Evolutionary conservation across 2,329 filamentous ascomycete genomes (phyloP), one percentile per base, ranked within the genome.

Genomic region (Ascocoryne sarcoides): DNA sequence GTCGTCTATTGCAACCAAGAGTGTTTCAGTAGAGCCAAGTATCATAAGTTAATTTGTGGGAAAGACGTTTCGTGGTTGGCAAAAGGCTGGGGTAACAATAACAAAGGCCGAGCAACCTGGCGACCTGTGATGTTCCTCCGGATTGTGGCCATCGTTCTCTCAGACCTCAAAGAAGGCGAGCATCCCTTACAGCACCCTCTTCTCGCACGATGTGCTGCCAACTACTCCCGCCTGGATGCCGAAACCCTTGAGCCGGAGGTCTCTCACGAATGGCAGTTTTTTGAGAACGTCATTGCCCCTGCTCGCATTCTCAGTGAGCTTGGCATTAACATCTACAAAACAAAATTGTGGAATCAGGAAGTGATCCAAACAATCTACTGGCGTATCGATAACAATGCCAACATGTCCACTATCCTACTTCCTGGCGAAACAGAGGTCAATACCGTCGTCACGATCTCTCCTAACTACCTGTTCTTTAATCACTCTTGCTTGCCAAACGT

Each of bases 381-480:
- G 50, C 41, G 54, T 3, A 23, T 57, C 10, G 43, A 53, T 2
- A 59, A 58, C 18, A 59, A 59, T 17, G 49, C 53, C 1, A 55
- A 52, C 12, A 47, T 44, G 33, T 43, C 42, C 1, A 31, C 5
- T 1, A 44, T 45, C 1, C 21, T 39, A n/a, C 39, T 54, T 8
- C 28, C 19, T 1, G 26, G 33, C 1, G 21, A 17, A 4, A 20
- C 17, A 1, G 36, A 42, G 18, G 16, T 34, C 3, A 35, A 44
- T 7, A 26, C 23, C 7, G 19, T 52, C 4, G 30, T 51, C 1
- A 45, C 36, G 4, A 10, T 58, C 4, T 56, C 52, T 30, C 44
- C 48, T 0, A 47, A 51, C 14, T 59, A 56, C 26, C 34, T 58
- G 1, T 57, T 59, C 36, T 48, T 59, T 21, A 59, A 59, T 14